Percentiles rank a stretch among this genome's conserved stretches.
Evolutionary conservation across 1,139 yeast species (phyloP).

Genomic region (Yamadazyma songkhlaensis): DNA sequence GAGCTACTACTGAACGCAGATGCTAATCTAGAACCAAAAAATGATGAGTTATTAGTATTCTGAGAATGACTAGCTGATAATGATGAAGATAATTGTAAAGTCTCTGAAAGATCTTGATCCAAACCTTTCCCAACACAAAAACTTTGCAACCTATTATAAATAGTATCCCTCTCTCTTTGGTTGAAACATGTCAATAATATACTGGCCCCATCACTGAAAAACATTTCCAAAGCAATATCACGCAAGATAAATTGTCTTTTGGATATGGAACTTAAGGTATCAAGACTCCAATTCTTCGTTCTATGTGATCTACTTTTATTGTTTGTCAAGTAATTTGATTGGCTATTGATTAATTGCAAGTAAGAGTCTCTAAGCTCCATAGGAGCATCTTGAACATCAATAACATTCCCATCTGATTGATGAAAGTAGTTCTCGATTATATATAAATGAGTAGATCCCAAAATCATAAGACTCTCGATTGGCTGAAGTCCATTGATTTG

Average conservation of each 20-base stretch:
- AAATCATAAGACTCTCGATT: constrained; percentile 66
- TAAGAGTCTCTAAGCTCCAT: constrained; percentile 60
- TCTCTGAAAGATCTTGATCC: constrained; percentile 51
- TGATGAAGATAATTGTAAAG: constrained; percentile 45
- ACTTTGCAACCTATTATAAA: constrained; percentile 46
- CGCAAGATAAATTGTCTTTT: constrained; percentile 72
- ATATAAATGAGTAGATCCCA: constrained; percentile 63
- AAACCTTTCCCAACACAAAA: constrained; percentile 46
- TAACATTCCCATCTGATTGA: constrained; percentile 56
- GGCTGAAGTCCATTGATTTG: constrained; percentile 72
- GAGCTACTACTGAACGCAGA: constrained; percentile 32
- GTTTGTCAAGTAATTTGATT: constrained; percentile 19
- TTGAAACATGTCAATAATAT: constrained; percentile 57
- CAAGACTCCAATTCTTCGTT: constrained; percentile 55
- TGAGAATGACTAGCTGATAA: constrained; percentile 12
- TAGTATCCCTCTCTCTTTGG: constrained; percentile 51
- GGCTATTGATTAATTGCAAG: constrained; percentile 52
- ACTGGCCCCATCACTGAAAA: constrained; percentile 70
- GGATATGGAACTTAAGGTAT: constrained; percentile 57
- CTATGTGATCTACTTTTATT: constrained; percentile 32
- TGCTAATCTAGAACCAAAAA: constrained; percentile 31
- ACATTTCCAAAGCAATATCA: constrained; percentile 76
- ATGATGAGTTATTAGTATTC: constrained; percentile 14
- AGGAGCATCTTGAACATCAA: constrained; percentile 69
- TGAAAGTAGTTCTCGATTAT: constrained; percentile 68